phyloP scores from a whole-genome alignment of 257 asterid genomes.

The Salvia rosmarinus region DNA sequence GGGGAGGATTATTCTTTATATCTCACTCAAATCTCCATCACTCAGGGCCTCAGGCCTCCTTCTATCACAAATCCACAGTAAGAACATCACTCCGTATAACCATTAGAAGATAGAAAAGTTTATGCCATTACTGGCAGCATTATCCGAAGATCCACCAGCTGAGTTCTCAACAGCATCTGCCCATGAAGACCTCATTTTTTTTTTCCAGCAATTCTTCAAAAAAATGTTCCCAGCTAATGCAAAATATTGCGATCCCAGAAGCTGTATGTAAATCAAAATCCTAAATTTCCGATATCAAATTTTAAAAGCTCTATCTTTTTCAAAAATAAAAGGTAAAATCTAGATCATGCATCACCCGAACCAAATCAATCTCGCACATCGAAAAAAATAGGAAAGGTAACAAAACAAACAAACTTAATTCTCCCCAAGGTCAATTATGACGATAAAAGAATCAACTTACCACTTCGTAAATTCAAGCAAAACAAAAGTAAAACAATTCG shows the following conservation, averaged over 20 bases:
- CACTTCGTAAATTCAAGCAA: constrained; percentile 21
- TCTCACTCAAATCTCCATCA: constrained; percentile 39
- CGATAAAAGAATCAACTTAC: neutral
- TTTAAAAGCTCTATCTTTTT: neutral
- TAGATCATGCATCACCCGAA: constrained; percentile 33
- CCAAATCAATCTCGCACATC: constrained; percentile 26
- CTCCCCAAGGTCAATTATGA: neutral
- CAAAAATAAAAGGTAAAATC: neutral
- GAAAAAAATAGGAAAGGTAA: neutral
- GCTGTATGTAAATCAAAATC: neutral
- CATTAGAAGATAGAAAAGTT: constrained; percentile 77
- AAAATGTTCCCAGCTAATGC: constrained; percentile 1
- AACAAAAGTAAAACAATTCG: neutral
- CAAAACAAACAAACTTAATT: neutral
- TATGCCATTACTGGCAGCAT: constrained; percentile 71
- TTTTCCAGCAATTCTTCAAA: constrained; percentile 23
- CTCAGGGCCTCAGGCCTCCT: constrained; percentile 50
- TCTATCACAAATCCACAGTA: constrained; percentile 44
- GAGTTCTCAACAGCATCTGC: constrained; percentile 80
- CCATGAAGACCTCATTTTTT: constrained; percentile 76
- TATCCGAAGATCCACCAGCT: constrained; percentile 49
- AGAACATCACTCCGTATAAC: constrained; percentile 38
- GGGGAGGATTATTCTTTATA: constrained; percentile 46
- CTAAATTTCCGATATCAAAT: constrained; percentile 4
- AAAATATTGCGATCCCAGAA: constrained; percentile 30